Evolutionary conservation across 148 eudicot genomes (phyloP).

Genomic region (Silene latifolia): DNA sequence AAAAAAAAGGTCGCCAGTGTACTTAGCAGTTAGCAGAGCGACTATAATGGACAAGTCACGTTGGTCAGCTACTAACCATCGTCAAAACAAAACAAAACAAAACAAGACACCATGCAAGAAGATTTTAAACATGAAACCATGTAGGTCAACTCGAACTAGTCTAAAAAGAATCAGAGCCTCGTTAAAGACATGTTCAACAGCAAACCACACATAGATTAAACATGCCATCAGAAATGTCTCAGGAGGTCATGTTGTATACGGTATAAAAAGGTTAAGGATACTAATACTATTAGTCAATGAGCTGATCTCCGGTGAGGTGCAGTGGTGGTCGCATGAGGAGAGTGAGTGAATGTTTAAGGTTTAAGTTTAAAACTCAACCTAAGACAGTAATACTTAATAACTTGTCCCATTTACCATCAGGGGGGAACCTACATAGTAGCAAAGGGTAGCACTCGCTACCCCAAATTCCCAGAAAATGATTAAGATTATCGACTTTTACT

Average conservation of each 20-base stretch:
- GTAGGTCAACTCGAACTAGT: background rate
- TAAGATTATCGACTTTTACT: too few relatives aligned
- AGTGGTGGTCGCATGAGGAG: background rate
- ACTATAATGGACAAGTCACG: background rate
- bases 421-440: too few relatives aligned
- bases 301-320: background rate
- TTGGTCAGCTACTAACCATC: background rate
- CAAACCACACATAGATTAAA: background rate
- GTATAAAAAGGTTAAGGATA: background rate
- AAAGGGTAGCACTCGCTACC: too few relatives aligned
- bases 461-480: too few relatives aligned
- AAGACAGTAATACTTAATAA: background rate
- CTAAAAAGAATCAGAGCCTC: background rate
- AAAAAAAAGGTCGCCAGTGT: background rate
- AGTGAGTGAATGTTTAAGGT: background rate
- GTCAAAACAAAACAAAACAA: background rate
- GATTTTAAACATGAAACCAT: background rate
- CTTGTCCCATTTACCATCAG: background rate
- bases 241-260: background rate
- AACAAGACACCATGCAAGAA: background rate
- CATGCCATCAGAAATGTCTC: background rate
- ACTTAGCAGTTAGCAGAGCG: background rate
- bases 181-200: background rate
- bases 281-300: background rate
- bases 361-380: background rate